phyloP scores from a whole-genome alignment of 2,329 filamentous ascomycete genomes.

The Paracorniculantispora psalliotae region DNA sequence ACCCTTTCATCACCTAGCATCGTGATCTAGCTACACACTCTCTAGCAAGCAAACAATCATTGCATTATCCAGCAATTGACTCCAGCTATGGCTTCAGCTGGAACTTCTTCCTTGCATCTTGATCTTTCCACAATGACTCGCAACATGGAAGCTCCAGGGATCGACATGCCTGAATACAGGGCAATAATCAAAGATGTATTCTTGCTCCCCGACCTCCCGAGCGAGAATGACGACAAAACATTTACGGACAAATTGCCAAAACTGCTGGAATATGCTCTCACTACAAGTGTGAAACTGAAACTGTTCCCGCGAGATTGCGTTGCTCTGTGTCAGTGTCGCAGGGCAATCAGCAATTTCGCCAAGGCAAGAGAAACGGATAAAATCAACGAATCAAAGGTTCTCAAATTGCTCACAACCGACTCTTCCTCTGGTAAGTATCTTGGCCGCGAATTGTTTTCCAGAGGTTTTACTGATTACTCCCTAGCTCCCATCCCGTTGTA shows the following conservation, averaged over 20 bases:
- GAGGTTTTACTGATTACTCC: no score
- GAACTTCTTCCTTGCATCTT: not conserved
- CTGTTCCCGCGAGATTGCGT: not conserved
- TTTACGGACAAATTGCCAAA: not conserved
- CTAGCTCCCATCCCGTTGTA: not conserved
- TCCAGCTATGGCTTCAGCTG: no score
- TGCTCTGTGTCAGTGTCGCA: not conserved
- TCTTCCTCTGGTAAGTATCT: not conserved
- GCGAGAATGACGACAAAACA: not conserved
- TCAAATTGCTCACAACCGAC: not conserved
- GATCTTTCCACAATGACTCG: not conserved
- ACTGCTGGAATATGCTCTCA: not conserved
- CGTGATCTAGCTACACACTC: no score
- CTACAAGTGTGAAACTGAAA: not conserved
- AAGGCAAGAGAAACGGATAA: not conserved
- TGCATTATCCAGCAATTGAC: no score
- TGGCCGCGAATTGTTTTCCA: not conserved
- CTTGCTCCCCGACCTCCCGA: not conserved
- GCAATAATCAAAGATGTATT: not conserved
- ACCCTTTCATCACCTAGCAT: no score
- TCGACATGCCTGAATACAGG: not conserved
- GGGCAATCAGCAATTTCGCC: not conserved
- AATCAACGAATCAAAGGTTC: not conserved
- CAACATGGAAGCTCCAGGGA: not conserved
- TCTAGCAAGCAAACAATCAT: no score